phyloP scores from a whole-genome alignment of 2,329 filamentous ascomycete species.

The Penicillium occitanis region DNA sequence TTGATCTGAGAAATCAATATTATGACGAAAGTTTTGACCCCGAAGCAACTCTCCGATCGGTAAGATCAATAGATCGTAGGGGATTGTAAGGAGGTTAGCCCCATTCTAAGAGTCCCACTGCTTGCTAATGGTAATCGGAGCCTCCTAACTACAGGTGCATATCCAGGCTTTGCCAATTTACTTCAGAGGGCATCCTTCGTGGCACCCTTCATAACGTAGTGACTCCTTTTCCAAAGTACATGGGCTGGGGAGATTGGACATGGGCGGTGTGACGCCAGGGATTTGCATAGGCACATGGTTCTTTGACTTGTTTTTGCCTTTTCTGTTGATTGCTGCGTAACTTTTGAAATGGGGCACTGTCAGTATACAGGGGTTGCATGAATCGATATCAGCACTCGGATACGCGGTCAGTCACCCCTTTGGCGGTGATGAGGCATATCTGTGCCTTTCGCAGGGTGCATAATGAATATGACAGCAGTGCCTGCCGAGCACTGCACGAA shows the following conservation, averaged over 20 bases:
- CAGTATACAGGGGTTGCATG: neutral
- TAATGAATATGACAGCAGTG: neutral
- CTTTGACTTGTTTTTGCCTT: neutral
- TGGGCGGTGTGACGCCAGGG: conserved; percentile 18
- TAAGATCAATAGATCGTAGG: conserved; percentile 4
- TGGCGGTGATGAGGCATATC: neutral
- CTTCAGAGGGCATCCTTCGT: neutral
- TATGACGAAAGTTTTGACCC: conserved; percentile 5
- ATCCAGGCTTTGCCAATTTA: neutral
- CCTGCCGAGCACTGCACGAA: neutral
- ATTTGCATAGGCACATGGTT: conserved; percentile 16
- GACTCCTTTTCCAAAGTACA: neutral
- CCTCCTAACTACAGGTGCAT: neutral
- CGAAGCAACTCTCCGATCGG: neutral
- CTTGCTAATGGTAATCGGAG: neutral
- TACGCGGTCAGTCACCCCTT: neutral
- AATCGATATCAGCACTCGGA: neutral
- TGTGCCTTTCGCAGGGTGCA: neutral
- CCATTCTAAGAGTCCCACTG: conserved; percentile 13
- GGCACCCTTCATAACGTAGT: neutral
- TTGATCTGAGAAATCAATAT: neutral
- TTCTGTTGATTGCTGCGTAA: neutral
- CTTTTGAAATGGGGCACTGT: neutral
- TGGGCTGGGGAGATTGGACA: neutral
- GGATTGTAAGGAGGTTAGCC: conserved; percentile 12